Evolutionary conservation across 352 stramenopile genomes (phyloP), one percentile per base, ranked within the genome.

Genomic region (Globisporangium emineosum): DNA sequence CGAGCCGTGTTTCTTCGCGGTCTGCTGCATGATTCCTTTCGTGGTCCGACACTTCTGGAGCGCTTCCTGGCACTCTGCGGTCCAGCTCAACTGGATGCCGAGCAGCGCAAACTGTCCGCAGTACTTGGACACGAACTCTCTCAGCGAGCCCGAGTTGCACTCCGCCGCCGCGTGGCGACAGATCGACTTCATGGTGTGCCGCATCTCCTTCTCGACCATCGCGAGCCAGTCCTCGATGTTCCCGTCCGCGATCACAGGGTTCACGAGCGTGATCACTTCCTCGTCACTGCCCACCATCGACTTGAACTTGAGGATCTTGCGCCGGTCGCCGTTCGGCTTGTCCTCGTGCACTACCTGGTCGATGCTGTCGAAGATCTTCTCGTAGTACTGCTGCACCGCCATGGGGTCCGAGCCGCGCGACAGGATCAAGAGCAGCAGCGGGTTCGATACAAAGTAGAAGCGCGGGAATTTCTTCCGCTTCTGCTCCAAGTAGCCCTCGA

Each of bases 381-480:
- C 84, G 68, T 96, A 96, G 64, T 93, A 94, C 56, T 88, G 86
- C 76, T 96, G 88, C 5, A 96, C 78, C 0, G 78, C 78, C 12
- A 72, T 63, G 0, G 86, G 84, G 57, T 97, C 88, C 0, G 85
- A 94, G 8, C 90, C 90, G 57, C 91, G 83, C 25, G 84, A 96
- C 7, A 97, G 67, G 50, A 97, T 93, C n/a, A 93, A 69, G 8
- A 97, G 76, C 47, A 97, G 65, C 1, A 96, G 75, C n/a, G 90
- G 86, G 59, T 97, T 97, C 1, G 89, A 97, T 1, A 97, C 90
- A 47, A 97, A 97, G 75, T 97, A 97, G 66, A 97, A 97, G 10
- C 91, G 80, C 13, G 90, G 90, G 67, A 97, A 97, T 66, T 91
- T 96, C 62, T 88, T 89, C 21, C 91, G 75, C 65, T 97, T 97